Percentiles rank a stretch among this genome's conserved stretches.
Evolutionary conservation across 2,329 filamentous ascomycete genomes (phyloP).

Genomic region (Ophiostoma ips): DNA sequence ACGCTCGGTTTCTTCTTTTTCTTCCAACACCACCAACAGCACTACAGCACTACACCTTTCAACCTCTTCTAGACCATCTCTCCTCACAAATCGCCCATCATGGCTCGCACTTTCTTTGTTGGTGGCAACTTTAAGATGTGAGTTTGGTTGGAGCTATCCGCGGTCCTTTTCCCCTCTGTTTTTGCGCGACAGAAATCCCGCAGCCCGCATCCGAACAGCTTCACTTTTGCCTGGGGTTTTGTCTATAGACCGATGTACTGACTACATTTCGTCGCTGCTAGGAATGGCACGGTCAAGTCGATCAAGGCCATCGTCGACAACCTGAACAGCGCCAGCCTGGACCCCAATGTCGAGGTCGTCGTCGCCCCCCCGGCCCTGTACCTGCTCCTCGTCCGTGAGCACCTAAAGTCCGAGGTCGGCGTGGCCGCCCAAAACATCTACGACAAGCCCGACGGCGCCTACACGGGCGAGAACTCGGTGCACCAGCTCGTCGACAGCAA

Average conservation of each 20-base stretch:
- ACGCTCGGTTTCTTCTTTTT: background rate
- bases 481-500: slow-evolving; percentile 78
- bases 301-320: slow-evolving; percentile 84
- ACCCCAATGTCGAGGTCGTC: slow-evolving; percentile 74
- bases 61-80: background rate
- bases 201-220: slow-evolving; percentile 18
- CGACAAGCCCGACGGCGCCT: slow-evolving; percentile 93
- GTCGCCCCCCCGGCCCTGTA: slow-evolving; percentile 84
- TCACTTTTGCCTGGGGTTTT: slow-evolving; percentile 4
- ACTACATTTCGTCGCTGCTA: slow-evolving; percentile 23
- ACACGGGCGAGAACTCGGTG: slow-evolving; percentile 92
- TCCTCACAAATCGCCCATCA: slow-evolving; percentile 35
- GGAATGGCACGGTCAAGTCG: slow-evolving; percentile 85
- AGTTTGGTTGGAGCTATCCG: slow-evolving; percentile 20
- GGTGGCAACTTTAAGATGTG: slow-evolving; percentile 99
- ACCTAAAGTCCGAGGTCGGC: slow-evolving; percentile 60
- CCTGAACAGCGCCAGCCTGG: slow-evolving; percentile 74
- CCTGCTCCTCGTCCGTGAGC: slow-evolving; percentile 72
- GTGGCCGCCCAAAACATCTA: slow-evolving; percentile 95
- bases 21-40: background rate
- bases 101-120: slow-evolving; percentile 94
- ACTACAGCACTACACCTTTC: background rate
- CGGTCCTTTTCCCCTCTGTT: slow-evolving; percentile 11
- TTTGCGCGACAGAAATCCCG: slow-evolving; percentile 14
- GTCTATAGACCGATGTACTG: background rate